These are phyloP conservation scores for Circinella minor DNA, from an alignment of 371 early-diverging fungal genomes.

Conservation along the genomic window DNA sequence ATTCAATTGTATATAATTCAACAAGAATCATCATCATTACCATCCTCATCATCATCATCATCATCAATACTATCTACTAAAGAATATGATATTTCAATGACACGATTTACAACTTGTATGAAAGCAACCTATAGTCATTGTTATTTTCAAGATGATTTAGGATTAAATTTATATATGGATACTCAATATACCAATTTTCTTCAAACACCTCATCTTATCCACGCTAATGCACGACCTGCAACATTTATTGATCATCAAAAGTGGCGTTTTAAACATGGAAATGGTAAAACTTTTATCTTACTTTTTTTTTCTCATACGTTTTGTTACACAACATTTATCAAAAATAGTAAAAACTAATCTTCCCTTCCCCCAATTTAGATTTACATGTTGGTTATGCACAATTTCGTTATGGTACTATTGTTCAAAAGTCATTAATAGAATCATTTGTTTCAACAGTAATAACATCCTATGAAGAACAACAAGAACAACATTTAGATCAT, in stretches of 20 bases:
- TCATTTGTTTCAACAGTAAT: slow-evolving; percentile 31
- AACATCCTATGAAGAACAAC: slow-evolving; percentile 36
- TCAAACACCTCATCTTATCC: slow-evolving; percentile 51
- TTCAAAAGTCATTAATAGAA: slow-evolving; percentile 52
- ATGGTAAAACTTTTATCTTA: slow-evolving; percentile 14
- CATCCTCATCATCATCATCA: too few relatives aligned
- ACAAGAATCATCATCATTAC: neutral
- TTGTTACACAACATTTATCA: neutral
- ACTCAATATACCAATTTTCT: slow-evolving; percentile 63
- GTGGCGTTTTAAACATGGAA: slow-evolving; percentile 61
- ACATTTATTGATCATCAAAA: slow-evolving; percentile 57
- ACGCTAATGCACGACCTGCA: slow-evolving; percentile 55
- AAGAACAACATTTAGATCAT: slow-evolving; percentile 30
- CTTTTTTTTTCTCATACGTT: too few relatives aligned
- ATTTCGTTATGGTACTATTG: slow-evolving; percentile 64
- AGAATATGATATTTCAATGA: neutral
- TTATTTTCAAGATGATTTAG: slow-evolving; percentile 69
- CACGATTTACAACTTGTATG: slow-evolving; percentile 45
- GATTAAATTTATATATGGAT: slow-evolving; percentile 66
- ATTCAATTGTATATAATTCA: slow-evolving; percentile 46
- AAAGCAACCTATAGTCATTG: slow-evolving; percentile 54
- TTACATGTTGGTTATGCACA: slow-evolving; percentile 66
- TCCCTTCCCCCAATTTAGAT: slow-evolving; percentile 15
- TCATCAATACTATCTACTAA: neutral
- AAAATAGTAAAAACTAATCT: too few relatives aligned